phyloP scores from a whole-genome alignment of 345 rosid species.

The Populus davidiana region DNA sequence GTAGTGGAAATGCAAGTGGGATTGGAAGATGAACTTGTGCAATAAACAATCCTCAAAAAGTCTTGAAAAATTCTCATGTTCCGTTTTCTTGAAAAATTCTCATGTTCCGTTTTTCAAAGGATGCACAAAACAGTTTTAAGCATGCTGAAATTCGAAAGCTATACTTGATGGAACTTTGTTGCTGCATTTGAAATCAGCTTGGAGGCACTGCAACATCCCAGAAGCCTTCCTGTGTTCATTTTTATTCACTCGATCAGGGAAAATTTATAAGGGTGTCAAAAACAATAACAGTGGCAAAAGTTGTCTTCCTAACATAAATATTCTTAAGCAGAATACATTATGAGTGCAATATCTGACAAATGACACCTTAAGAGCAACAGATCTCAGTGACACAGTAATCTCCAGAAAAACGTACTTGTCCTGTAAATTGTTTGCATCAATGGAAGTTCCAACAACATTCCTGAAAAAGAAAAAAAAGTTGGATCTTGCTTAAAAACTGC shows the following conservation, averaged over 20 bases:
- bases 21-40: background rate
- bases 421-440: constrained; percentile 29
- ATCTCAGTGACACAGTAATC: background rate
- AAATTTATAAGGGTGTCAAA: background rate
- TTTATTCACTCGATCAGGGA: background rate
- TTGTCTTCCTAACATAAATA: background rate
- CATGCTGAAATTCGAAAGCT: background rate
- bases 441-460: constrained; percentile 46
- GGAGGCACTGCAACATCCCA: constrained; percentile 46
- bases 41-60: background rate
- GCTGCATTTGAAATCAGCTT: constrained; percentile 34
- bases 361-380: background rate
- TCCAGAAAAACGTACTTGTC: constrained; percentile 26
- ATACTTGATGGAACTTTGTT: constrained; percentile 37
- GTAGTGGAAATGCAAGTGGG: background rate
- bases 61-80: background rate
- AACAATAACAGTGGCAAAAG: background rate
- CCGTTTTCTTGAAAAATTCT: background rate
- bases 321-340: background rate
- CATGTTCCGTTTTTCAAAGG: background rate
- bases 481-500: constrained; percentile 1
- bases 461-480: constrained; percentile 30
- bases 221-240: constrained; percentile 37
- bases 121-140: background rate
- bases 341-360: background rate